Percentiles rank a stretch among this genome's conserved stretches.
phyloP scores from a whole-genome alignment of 441 rosid species.

The Erodium chrysanthum region DNA sequence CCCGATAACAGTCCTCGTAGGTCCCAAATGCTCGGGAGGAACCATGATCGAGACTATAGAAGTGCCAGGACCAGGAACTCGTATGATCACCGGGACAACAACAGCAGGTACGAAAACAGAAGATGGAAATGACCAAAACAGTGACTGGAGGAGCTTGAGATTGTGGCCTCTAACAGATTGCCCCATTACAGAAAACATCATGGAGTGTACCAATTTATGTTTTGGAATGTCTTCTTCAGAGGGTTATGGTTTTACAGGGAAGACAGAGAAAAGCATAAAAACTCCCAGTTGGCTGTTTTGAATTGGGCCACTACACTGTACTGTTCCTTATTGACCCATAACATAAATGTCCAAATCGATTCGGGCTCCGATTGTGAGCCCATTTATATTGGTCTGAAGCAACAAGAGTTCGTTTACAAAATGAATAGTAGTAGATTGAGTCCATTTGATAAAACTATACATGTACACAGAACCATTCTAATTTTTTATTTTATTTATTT shows the following conservation, averaged over 20 bases:
- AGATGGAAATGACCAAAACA: conserved; percentile 31
- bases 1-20: conserved; percentile 68
- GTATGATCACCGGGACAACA: conserved; percentile 28
- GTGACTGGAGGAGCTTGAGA: conserved; percentile 24
- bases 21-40: conserved; percentile 30
- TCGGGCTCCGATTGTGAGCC: conserved; percentile 3
- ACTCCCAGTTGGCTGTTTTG: not conserved
- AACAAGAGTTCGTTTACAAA: not conserved
- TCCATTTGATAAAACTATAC: not conserved
- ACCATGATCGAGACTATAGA: conserved; percentile 28
- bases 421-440: not conserved
- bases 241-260: not conserved
- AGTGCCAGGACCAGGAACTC: conserved; percentile 32
- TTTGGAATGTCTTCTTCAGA: too few relatives aligned
- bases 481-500: not conserved
- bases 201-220: too few relatives aligned
- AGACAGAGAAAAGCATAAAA: not conserved
- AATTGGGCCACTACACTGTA: not conserved
- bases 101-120: conserved; percentile 31
- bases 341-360: not conserved
- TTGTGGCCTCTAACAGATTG: not conserved
- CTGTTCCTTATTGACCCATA: not conserved
- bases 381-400: conserved; percentile 1
- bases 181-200: not conserved
- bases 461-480: not conserved